Conservation (phyloP, 2,329 filamentous ascomycete species). For the Ceratocystis harringtonii region DNA sequence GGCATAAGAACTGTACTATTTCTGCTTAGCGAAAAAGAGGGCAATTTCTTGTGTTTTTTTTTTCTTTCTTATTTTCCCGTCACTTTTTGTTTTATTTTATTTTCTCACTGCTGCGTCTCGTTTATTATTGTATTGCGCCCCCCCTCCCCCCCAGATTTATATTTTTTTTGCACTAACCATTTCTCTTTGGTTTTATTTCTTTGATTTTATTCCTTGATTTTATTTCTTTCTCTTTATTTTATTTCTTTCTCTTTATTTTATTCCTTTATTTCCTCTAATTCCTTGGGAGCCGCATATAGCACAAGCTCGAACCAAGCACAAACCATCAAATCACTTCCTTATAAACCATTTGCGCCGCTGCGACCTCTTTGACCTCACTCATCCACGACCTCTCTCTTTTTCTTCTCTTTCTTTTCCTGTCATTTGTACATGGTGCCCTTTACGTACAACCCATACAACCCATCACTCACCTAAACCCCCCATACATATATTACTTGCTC, state of each 20-base stretch:
- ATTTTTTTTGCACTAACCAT: background rate
- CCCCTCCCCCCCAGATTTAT: background rate
- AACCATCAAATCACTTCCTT: constrained; percentile 5
- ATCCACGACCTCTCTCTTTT: constrained; percentile 4
- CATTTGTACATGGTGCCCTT: background rate
- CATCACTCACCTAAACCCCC: background rate
- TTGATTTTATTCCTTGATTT: background rate
- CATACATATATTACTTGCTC: background rate
- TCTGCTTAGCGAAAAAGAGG: background rate
- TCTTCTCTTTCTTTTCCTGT: background rate
- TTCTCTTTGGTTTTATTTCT: background rate
- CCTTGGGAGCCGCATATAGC: background rate
- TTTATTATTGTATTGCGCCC: background rate
- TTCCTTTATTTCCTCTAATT: background rate
- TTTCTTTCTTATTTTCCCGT: background rate
- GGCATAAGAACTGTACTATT: background rate
- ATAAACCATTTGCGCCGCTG: constrained; percentile 6
- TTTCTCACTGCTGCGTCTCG: background rate
- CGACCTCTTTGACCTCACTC: background rate
- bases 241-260: background rate
- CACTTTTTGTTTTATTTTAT: background rate
- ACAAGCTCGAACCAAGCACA: constrained; percentile 4
- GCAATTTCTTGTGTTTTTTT: background rate
- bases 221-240: background rate
- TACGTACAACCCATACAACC: background rate